These are phyloP conservation scores for Mycena venus DNA, from an alignment of 768 basidiomycete genomes.

Conservation along the genomic window DNA sequence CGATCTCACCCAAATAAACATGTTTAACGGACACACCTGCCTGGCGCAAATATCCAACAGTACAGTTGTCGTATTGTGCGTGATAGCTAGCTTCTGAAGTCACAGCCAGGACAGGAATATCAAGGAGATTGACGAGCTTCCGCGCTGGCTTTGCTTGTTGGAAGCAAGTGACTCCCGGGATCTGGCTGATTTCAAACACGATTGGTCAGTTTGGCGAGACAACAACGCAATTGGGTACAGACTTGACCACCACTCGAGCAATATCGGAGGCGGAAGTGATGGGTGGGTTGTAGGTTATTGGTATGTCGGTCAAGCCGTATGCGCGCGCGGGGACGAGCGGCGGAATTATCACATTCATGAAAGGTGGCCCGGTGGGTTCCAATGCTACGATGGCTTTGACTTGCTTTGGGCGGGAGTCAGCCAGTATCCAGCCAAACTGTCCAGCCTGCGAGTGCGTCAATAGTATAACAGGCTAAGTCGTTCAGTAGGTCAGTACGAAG, in stretches of 20 bases:
- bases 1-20: slow-evolving; percentile 42
- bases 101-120: slow-evolving; percentile 51
- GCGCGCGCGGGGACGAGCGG: slow-evolving; percentile 42
- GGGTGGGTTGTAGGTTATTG: slow-evolving; percentile 50
- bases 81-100: slow-evolving; percentile 55
- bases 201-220: too few relatives aligned
- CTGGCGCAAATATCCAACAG: slow-evolving; percentile 47
- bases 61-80: slow-evolving; percentile 51
- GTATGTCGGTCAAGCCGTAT: slow-evolving; percentile 52
- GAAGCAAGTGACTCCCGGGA: slow-evolving; percentile 40
- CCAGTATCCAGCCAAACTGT: slow-evolving; percentile 51
- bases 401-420: slow-evolving; percentile 47
- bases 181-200: slow-evolving; percentile 12
- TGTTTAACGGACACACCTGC: slow-evolving; percentile 52
- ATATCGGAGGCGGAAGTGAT: slow-evolving; percentile 46
- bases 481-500: background rate
- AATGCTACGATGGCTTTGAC: slow-evolving; percentile 53
- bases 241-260: slow-evolving; percentile 33
- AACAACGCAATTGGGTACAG: too few relatives aligned
- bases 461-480: slow-evolving; percentile 47
- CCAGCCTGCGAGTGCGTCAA: slow-evolving; percentile 56
- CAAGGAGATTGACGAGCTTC: slow-evolving; percentile 43
- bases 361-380: slow-evolving; percentile 54
- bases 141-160: slow-evolving; percentile 49
- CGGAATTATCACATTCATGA: slow-evolving; percentile 45